Percentiles rank a stretch among this genome's conserved stretches.
Conservation (phyloP, 352 stramenopile species). For the Saprolegnia diclina region DNA sequence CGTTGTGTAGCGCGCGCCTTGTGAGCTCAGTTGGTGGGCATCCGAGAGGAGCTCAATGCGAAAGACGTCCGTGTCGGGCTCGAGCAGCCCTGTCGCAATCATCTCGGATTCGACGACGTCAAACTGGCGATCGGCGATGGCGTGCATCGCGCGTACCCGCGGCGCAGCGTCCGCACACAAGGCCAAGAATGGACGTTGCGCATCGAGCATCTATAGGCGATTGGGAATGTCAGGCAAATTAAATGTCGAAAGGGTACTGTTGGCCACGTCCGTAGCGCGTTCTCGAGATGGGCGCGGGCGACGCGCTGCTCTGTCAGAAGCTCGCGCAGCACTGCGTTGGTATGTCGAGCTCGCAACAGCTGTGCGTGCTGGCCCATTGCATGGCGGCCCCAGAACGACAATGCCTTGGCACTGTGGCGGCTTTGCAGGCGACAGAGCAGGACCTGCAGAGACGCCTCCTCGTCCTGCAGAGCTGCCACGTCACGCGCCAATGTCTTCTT, state of each 20-base stretch:
- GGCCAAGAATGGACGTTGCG: background rate
- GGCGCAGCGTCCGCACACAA: background rate
- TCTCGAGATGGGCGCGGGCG: background rate
- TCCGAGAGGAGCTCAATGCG: background rate
- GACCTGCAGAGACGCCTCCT: background rate
- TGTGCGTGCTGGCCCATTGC: background rate
- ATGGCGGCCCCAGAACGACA: background rate
- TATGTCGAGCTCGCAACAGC: background rate
- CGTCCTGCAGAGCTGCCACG: background rate
- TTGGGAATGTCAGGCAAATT: too few relatives aligned
- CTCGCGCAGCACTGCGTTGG: background rate
- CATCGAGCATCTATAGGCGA: background rate
- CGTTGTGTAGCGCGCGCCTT: background rate
- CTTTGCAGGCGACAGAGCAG: background rate
- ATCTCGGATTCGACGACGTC: slow-evolving; percentile 15
- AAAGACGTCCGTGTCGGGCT: background rate
- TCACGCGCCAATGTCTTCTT: background rate
- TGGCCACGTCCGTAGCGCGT: background rate
- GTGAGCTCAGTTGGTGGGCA: background rate
- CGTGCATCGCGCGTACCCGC: slow-evolving; percentile 2
- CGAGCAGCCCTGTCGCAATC: slow-evolving; percentile 1
- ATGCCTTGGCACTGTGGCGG: background rate
- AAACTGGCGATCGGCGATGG: slow-evolving; percentile 14
- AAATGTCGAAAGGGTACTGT: background rate
- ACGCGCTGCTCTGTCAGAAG: background rate